Conservation (phyloP, 805 yeast species). For the Metschnikowia drakensbergensis region DNA sequence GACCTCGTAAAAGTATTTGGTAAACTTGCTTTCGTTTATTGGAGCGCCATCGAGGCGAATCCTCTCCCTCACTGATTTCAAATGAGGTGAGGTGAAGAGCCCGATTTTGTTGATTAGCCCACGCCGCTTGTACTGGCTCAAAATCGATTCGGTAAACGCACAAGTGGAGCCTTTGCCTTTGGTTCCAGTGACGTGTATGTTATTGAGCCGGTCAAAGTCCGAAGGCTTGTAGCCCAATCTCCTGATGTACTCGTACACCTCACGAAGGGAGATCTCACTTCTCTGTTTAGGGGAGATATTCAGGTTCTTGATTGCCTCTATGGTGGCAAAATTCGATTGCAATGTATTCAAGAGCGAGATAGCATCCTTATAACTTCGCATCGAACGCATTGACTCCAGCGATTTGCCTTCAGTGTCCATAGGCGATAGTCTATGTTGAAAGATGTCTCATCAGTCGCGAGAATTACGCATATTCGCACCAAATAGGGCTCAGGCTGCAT, state of each 20-base stretch:
- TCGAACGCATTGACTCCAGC: constrained; percentile 18
- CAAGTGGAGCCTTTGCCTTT: constrained; percentile 98
- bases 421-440: not conserved
- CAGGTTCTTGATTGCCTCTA: constrained; percentile 79
- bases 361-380: constrained; percentile 58
- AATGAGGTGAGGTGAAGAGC: constrained; percentile 93
- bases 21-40: constrained; percentile 68
- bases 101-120: constrained; percentile 63
- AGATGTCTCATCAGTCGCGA: not conserved
- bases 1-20: constrained; percentile 88
- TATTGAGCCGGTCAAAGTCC: constrained; percentile 71
- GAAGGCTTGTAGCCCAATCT: constrained; percentile 44
- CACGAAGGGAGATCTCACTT: constrained; percentile 68
- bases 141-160: constrained; percentile 83
- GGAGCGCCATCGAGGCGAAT: constrained; percentile 86
- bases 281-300: constrained; percentile 43
- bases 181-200: constrained; percentile 94
- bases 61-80: constrained; percentile 89
- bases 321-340: constrained; percentile 87
- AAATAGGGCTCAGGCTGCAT: not conserved
- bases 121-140: constrained; percentile 52
- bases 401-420: constrained; percentile 2
- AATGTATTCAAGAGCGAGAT: constrained; percentile 76
- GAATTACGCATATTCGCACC: not conserved
- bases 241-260: constrained; percentile 54